Evolutionary conservation across 768 basidiomycete genomes (phyloP).

Genomic region (Suillus americanus): DNA sequence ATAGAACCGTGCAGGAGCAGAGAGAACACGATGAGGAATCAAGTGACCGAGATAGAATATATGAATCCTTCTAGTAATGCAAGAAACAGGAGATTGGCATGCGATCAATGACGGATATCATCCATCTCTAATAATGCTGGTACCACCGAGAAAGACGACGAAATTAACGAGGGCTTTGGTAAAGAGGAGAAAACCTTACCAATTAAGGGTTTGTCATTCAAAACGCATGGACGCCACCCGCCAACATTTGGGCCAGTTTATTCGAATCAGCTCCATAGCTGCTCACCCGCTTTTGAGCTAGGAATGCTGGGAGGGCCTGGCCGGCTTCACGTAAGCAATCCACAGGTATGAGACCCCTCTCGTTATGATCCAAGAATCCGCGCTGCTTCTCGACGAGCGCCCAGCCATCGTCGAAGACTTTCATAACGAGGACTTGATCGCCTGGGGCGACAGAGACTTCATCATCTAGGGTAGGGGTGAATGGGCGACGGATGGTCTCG

Average conservation of each 20-base stretch:
- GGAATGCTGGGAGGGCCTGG: slow-evolving; percentile 48
- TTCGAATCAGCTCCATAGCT: slow-evolving; percentile 26
- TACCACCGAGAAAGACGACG: neutral
- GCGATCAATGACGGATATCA: neutral
- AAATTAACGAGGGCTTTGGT: neutral
- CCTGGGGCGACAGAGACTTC: slow-evolving; percentile 54
- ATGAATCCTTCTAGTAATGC: neutral
- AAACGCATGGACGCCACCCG: neutral
- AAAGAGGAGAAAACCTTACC: neutral
- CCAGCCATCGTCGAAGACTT: slow-evolving; percentile 73
- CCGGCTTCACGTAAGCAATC: slow-evolving; percentile 58
- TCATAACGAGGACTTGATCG: slow-evolving; percentile 53
- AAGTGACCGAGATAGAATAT: neutral
- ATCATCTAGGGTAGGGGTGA: slow-evolving; percentile 54
- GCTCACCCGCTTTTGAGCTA: slow-evolving; percentile 48
- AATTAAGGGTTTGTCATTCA: neutral
- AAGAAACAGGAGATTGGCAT: neutral
- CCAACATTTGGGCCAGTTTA: neutral
- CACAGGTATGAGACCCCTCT: slow-evolving; percentile 62
- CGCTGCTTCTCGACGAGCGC: slow-evolving; percentile 52
- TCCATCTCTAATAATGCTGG: neutral
- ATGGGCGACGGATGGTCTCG: slow-evolving; percentile 56
- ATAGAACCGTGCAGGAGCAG: neutral
- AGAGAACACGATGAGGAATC: neutral
- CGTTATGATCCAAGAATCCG: slow-evolving; percentile 2